Percentiles rank a stretch among this genome's conserved stretches.
Conservation (phyloP, 805 yeast genomes). For the Ogataea nakhonphanomensis region DNA sequence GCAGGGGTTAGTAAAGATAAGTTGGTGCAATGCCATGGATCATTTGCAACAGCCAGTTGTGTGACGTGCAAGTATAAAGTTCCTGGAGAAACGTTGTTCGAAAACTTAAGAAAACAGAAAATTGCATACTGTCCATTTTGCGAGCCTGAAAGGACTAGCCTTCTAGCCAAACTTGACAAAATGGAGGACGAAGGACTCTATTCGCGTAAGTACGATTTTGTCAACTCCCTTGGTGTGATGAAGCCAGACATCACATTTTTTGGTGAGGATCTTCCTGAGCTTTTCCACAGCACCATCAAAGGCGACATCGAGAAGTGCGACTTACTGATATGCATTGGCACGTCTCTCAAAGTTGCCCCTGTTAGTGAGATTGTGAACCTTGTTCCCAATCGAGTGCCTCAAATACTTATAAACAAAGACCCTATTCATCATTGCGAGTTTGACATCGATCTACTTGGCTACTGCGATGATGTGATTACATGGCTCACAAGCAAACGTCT, state of each 20-base stretch:
- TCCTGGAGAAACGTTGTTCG: constrained; percentile 62
- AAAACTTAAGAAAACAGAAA: constrained; percentile 52
- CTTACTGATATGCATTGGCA: constrained; percentile 79
- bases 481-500: constrained; percentile 51
- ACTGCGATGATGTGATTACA: constrained; percentile 78
- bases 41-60: constrained; percentile 86
- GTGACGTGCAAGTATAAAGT: constrained; percentile 66
- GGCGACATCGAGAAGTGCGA: constrained; percentile 71
- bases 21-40: constrained; percentile 88
- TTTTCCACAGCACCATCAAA: constrained; percentile 56
- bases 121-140: constrained; percentile 76
- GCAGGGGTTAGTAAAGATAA: constrained; percentile 69
- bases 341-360: constrained; percentile 89
- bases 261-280: constrained; percentile 76
- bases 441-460: constrained; percentile 73
- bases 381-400: constrained; percentile 73
- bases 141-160: constrained; percentile 37
- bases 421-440: constrained; percentile 73
- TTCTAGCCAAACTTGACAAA: constrained; percentile 28
- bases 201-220: constrained; percentile 28
- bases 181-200: constrained; percentile 31
- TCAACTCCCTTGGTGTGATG: constrained; percentile 70
- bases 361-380: constrained; percentile 83
- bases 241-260: constrained; percentile 93
- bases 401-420: constrained; percentile 74